These are phyloP conservation scores for Phoma sp. DNA, from an alignment of 2,329 filamentous ascomycete species.

Conservation along the genomic window DNA sequence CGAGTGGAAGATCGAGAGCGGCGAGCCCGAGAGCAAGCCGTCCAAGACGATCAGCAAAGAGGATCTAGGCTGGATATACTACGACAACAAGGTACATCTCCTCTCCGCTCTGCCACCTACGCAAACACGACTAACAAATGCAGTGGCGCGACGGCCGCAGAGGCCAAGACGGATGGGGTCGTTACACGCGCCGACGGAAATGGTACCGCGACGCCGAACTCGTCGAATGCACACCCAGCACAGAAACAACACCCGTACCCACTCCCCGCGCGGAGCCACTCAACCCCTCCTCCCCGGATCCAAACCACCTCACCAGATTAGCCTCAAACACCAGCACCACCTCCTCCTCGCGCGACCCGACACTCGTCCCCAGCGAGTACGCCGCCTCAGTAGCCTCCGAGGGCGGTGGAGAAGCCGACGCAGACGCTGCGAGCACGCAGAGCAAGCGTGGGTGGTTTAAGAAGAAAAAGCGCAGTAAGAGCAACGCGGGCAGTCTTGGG, in stretches of 20 bases:
- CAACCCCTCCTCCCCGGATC: conserved; percentile 32
- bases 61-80: conserved; percentile 92
- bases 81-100: conserved; percentile 83
- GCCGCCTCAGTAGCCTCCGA: conserved; percentile 35
- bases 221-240: conserved; percentile 69
- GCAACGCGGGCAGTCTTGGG: conserved; percentile 39
- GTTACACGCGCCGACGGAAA: conserved; percentile 90
- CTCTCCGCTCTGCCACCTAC: not conserved
- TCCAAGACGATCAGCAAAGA: conserved; percentile 48
- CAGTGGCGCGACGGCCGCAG: conserved; percentile 90
- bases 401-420: conserved; percentile 15
- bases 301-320: conserved; percentile 29
- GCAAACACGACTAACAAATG: conserved; percentile 17
- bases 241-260: conserved; percentile 54
- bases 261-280: conserved; percentile 46
- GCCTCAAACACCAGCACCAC: conserved; percentile 35
- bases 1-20: conserved; percentile 86
- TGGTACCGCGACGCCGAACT: conserved; percentile 98
- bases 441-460: conserved; percentile 48
- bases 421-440: conserved; percentile 41
- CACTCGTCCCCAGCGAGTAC: conserved; percentile 36
- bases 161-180: conserved; percentile 87
- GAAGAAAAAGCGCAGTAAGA: conserved; percentile 36
- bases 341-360: conserved; percentile 30
- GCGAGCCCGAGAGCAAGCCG: conserved; percentile 48